Base-by-base conservation (phyloP, 2,329 filamentous ascomycete genomes). In the Fusarium ambrosium region DNA sequence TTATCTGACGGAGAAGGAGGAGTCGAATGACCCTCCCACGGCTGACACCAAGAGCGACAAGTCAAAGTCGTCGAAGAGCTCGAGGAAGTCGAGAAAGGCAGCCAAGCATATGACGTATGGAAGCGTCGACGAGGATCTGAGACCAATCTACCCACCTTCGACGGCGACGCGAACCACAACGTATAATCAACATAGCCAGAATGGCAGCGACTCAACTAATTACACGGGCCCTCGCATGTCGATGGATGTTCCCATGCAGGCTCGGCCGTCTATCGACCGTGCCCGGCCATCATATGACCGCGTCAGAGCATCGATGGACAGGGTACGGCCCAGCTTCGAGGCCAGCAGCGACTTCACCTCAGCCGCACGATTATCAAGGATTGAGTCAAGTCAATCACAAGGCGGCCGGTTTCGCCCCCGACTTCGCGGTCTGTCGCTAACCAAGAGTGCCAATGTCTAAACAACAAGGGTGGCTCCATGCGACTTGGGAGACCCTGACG, bases 71-170 rank as follows among this genome's bases (percentile, higher is more conserved):
- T 93, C 91, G 18, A 89, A 92, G 80, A 87, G 88, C 77, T 86
- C 87, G 6, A 74, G 48, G 45, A 77, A 63, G 58, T 79, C 76
- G 6, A 77, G 70, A 24, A 87, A 88, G 75, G 87, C 89, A 80
- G 82, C 85, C 78, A 89, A 88, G 82, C 91, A 89, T 81, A 84
- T 84, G 70, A 86, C 89, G 68, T 89, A 91, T 79, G 88, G 88
- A 66, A 92, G 90, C 77, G 88, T 95, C 69, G 93, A 97, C 80
- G 95, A 98, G 84, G 96, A 98, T 80, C 89, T 94, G 82, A 91
- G 95, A 75, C 95, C 95, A 36, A 97, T 98, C 79, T 98, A 98
- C 84, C 94, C 96, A 60, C 95, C 96, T 16, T 97, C 95, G 63
- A 92, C 96, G 78, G 93, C 94, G 59, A 96, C 94, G 18, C 89